phyloP scores from a whole-genome alignment of 768 basidiomycete species.

The Termitomyces sp. region DNA sequence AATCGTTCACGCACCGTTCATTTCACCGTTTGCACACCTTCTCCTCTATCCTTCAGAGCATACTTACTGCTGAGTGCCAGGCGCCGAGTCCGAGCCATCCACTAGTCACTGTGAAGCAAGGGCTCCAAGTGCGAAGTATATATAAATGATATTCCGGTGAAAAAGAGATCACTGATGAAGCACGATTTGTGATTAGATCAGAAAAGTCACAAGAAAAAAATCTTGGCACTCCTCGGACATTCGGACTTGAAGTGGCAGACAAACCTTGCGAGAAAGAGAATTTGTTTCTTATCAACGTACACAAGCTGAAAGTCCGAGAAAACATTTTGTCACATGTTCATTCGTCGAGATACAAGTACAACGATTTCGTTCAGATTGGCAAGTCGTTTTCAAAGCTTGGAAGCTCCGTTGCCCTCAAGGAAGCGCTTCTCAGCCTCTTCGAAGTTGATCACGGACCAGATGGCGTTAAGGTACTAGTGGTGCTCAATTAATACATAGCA shows the following conservation, averaged over 20 bases:
- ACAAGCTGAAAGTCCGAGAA: background rate
- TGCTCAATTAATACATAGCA: background rate
- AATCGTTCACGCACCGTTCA: too few relatives aligned
- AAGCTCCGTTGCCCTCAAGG: slow-evolving; percentile 18
- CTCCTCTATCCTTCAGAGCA: too few relatives aligned
- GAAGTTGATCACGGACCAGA: slow-evolving; percentile 92
- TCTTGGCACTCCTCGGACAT: background rate
- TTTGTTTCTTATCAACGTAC: background rate
- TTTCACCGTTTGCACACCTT: too few relatives aligned
- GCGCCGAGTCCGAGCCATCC: too few relatives aligned
- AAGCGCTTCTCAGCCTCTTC: slow-evolving; percentile 69
- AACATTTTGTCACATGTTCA: background rate
- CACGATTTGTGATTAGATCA: background rate
- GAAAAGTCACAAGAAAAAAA: background rate
- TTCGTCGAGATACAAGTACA: background rate
- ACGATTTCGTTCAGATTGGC: background rate
- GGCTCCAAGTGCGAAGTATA: too few relatives aligned
- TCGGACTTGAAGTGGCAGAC: background rate
- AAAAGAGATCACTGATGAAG: background rate
- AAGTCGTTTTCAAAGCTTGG: slow-evolving; percentile 18
- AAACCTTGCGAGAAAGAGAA: too few relatives aligned
- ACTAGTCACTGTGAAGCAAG: too few relatives aligned
- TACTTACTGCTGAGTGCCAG: too few relatives aligned
- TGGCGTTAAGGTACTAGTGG: slow-evolving; percentile 75
- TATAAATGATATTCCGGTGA: too few relatives aligned